phyloP scores from a whole-genome alignment of 1,284 basidiomycete species.

The Cryptococcus sp. region DNA sequence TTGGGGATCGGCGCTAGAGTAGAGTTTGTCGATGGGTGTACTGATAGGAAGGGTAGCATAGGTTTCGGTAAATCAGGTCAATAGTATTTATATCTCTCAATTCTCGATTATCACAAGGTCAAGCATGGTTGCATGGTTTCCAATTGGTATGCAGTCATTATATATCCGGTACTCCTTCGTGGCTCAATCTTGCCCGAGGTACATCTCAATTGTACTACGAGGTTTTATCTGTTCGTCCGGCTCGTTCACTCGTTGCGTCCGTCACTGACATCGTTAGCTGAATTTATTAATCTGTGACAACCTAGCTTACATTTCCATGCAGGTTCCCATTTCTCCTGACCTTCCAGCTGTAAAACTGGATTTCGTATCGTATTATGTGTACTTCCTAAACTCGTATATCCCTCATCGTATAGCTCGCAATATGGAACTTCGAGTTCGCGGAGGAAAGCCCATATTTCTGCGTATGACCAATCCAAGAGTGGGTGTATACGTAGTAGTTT shows the following conservation, averaged over 20 bases:
- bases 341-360: conserved; percentile 55
- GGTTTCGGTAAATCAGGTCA: neutral
- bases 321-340: conserved; percentile 26
- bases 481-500: conserved; percentile 87
- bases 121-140: neutral
- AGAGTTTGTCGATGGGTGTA: neutral
- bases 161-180: too few species aligned
- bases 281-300: neutral
- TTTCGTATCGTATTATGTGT: conserved; percentile 92
- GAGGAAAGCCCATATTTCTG: conserved; percentile 85
- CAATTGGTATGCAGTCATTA: neutral
- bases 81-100: neutral
- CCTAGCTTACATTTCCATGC: conserved; percentile 36
- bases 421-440: conserved; percentile 72
- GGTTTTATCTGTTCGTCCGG: conserved; percentile 37
- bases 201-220: neutral
- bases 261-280: conserved; percentile 32
- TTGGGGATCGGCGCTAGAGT: conserved; percentile 18
- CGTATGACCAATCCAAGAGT: conserved; percentile 90
- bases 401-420: conserved; percentile 84
- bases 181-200: too few species aligned
- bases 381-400: conserved; percentile 94
- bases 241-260: conserved; percentile 72
- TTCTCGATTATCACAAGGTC: neutral
- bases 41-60: neutral